Evolutionary conservation across 352 stramenopile genomes (phyloP), one percentile per base, ranked within the genome.

Genomic region (Phytophthora sansomeana): DNA sequence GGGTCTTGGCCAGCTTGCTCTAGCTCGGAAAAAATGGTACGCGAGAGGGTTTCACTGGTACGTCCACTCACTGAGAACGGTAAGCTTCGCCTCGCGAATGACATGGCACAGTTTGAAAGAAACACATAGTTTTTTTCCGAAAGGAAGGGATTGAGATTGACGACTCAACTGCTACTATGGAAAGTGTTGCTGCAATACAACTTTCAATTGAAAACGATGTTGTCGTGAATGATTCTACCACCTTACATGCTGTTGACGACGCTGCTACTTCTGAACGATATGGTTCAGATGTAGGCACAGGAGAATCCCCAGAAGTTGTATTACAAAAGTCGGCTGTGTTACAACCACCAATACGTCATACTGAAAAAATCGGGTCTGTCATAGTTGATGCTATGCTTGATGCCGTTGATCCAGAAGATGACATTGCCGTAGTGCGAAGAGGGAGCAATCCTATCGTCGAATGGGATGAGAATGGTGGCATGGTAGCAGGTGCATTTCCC

Each of bases 391-490:
- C 50, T 0, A 54, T 55, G 41, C 5, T 54, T 10, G 19, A 26
- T 6, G 43, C 29, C 2, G 24, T 63, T 28, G 30, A 8, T n/a
- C 32, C 21, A 3, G 39, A 51, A 3, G 36, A 43, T 2, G 36
- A 43, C 19, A 6, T 43, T 21, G 36, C 36, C 1, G 16, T 43
- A 3, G 14, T 43, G 6, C 36, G 36, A 11, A 6, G 36, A 21
- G 36, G 36, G 5, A 2, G 19, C 17, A 13, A 2, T 10, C 48
- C 54, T 6, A 32, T 60, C 14, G 38, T 42, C 9, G 62, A 70
- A 29, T 70, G 62, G 53, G 36, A 35, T 32, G 47, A 70, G 14
- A 70, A 70, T 17, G 52, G 24, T 0, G 36, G 44, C 3, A 57
- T 71, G 3, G 8, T 71, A 5, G 63, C 63, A 4, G 46, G 38